Evolutionary conservation across 257 asterid genomes (phyloP).

Genomic region (Cruciata laevipes): DNA sequence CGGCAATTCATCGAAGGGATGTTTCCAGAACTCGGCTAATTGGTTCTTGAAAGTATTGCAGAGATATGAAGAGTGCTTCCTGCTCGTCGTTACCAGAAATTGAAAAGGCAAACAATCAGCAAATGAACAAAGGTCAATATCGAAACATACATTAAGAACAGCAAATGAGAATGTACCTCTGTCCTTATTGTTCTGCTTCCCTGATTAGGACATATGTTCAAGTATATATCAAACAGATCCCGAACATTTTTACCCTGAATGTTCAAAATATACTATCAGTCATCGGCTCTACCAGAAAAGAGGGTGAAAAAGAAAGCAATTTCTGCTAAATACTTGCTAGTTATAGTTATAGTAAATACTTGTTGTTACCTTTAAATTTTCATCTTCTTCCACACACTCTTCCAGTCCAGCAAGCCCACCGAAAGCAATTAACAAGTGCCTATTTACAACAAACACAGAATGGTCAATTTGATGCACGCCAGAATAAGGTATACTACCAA

Average conservation of each 20-base stretch:
- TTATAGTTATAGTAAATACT: too few species aligned
- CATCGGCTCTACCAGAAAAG: not conserved
- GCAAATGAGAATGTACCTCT: slow-evolving; percentile 38
- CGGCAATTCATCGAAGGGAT: not conserved
- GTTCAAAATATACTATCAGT: not conserved
- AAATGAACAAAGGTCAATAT: not conserved
- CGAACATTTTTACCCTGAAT: slow-evolving; percentile 63
- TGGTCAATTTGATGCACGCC: not conserved
- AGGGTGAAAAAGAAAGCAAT: not conserved
- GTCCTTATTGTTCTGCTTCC: slow-evolving; percentile 98
- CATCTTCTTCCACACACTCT: slow-evolving; percentile 84
- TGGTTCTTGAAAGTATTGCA: slow-evolving; percentile 93
- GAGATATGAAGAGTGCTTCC: slow-evolving; percentile 87
- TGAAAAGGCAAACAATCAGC: not conserved
- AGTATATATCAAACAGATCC: slow-evolving; percentile 57
- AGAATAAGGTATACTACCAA: not conserved
- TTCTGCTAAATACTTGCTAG: slow-evolving; percentile 1
- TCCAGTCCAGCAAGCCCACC: slow-evolving; percentile 99
- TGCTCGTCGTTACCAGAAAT: slow-evolving; percentile 19
- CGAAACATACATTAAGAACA: not conserved
- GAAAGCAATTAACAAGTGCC: slow-evolving; percentile 92
- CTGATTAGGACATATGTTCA: slow-evolving; percentile 86
- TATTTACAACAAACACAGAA: slow-evolving; percentile 13
- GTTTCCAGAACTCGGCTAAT: slow-evolving; percentile 34
- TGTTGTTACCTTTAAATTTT: slow-evolving; percentile 52